Percentiles rank a stretch among this genome's conserved stretches.
These are phyloP conservation scores for Ashbya aceris DNA, from an alignment of 1,139 yeast species.

Conservation along the genomic window DNA sequence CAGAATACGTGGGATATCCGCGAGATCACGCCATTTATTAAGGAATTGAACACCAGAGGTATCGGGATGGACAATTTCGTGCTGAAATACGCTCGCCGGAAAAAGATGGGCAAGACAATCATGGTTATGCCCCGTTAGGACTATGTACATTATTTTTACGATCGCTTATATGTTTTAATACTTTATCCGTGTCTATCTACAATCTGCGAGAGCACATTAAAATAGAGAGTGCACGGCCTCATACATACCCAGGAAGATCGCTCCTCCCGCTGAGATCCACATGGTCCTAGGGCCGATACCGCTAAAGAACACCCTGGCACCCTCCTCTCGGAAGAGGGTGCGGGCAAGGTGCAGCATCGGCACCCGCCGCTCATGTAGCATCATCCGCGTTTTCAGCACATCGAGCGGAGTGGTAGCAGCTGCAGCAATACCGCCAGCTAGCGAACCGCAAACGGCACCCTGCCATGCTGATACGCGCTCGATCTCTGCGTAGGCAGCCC, in stretches of 20 bases:
- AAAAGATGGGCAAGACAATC: conserved; percentile 42
- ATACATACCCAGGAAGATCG: conserved; percentile 89
- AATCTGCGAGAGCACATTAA: conserved; percentile 1
- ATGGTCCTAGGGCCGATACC: conserved; percentile 92
- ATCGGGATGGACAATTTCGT: conserved; percentile 61
- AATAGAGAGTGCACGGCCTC: conserved; percentile 50
- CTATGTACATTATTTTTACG: neutral
- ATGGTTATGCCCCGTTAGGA: conserved; percentile 22
- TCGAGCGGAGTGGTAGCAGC: conserved; percentile 91
- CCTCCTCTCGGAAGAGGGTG: conserved; percentile 52
- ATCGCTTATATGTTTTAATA: neutral
- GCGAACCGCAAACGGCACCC: conserved; percentile 90
- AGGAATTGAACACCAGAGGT: conserved; percentile 44
- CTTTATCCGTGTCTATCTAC: conserved; percentile 3
- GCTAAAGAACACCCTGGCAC: conserved; percentile 54
- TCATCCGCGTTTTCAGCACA: conserved; percentile 81
- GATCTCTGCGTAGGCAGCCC: conserved; percentile 36
- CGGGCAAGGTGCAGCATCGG: conserved; percentile 39
- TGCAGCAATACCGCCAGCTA: conserved; percentile 94
- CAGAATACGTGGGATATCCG: conserved; percentile 61
- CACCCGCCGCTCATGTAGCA: conserved; percentile 55
- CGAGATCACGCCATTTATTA: conserved; percentile 65
- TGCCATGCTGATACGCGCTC: conserved; percentile 45
- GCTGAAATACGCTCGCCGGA: conserved; percentile 67
- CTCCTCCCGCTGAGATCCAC: conserved; percentile 99